These are phyloP conservation scores for Musa acuminata DNA, from an alignment of 176 grass and related monocot species.

Conservation along the genomic window DNA sequence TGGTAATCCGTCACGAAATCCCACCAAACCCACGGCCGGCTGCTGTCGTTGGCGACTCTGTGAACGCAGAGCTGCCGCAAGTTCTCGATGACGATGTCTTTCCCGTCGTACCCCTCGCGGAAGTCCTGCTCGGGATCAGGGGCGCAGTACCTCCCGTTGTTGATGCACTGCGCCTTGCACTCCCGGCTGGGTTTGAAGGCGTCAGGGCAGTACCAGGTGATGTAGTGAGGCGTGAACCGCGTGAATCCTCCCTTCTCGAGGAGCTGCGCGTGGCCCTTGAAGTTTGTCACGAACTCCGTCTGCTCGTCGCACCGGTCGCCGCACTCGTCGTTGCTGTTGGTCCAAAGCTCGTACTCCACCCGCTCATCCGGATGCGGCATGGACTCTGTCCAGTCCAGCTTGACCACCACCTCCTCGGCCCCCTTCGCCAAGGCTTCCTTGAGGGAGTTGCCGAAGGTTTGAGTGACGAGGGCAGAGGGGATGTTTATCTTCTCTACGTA, in stretches of 20 bases:
- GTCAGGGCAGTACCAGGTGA: constrained; percentile 79
- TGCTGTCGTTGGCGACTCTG: constrained; percentile 41
- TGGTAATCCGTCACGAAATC: constrained; percentile 82
- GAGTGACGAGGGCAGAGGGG: constrained; percentile 56
- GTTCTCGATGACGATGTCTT: constrained; percentile 74
- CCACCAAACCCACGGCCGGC: constrained; percentile 78
- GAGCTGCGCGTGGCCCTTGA: constrained; percentile 68
- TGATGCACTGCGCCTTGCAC: constrained; percentile 80
- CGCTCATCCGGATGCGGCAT: constrained; percentile 95
- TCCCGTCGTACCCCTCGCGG: constrained; percentile 43
- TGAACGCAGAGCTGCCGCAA: constrained; percentile 88
- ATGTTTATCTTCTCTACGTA: constrained; percentile 65
- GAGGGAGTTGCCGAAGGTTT: constrained; percentile 31
- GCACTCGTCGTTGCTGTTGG: constrained; percentile 98
- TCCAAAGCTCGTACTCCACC: constrained; percentile 96
- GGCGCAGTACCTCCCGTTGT: constrained; percentile 66
- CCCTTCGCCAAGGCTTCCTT: constrained; percentile 6
- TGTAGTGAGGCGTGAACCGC: constrained; percentile 80
- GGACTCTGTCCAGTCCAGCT: constrained; percentile 83
- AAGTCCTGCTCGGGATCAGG: constrained; percentile 84
- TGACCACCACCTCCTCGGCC: constrained; percentile 36
- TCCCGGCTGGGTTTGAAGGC: constrained; percentile 41
- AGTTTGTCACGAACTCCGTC: constrained; percentile 40
- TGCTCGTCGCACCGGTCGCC: constrained; percentile 20
- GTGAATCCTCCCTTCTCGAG: constrained; percentile 60